Evolutionary conservation across 192 early-diverging fungal species (phyloP), one percentile per base, ranked within the genome.

Genomic region (Mortierella alpina): DNA sequence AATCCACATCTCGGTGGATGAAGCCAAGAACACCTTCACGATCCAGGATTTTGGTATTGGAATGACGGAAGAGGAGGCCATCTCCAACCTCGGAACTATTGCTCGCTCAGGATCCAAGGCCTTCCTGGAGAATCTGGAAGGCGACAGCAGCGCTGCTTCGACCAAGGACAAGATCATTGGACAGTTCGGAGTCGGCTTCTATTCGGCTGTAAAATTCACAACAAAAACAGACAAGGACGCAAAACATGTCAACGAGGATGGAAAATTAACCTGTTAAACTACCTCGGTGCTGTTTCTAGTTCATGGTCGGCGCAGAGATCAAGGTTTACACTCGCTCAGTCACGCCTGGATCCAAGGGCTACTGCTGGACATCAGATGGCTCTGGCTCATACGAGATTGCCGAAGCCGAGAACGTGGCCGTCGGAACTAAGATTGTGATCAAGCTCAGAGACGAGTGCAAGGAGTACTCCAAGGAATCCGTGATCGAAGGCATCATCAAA

Each of bases 161-260:
- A 84, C 86, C 40, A 86, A 88, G 60, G 88, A 95, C 41, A 87
- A 85, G 66, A 88, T 96, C 72, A 95, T 94, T 86, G 95, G 95
- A 66, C 93, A 96, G 71, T 96, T 96, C 79, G 95, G 95, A 86
- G 93, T 95, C 44, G 90, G 90, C 42, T 91, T 90, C 67, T 88
- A 89, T 62, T 88, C 87, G 18, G 77, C 77, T 17, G 74, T 76
- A 70, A 58, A 66, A 45, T 31, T 3, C 31, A 31, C 31, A 51
- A 12, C n/a, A 15, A n/a, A 17, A 56, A 56, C 6, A 56, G 14
- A 17, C 18, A 23, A 11, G 18, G 54, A 4, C 17, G 40, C 10
- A 23, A 10, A 63, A 46, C 17, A 39, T 42, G 41, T 22, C 15
- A 59, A 14, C 2, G 39, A 40, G 41, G 17, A 3, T 20, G 4